Conservation (phyloP, 345 rosid genomes). For the Eucalyptus paniculata region DNA sequence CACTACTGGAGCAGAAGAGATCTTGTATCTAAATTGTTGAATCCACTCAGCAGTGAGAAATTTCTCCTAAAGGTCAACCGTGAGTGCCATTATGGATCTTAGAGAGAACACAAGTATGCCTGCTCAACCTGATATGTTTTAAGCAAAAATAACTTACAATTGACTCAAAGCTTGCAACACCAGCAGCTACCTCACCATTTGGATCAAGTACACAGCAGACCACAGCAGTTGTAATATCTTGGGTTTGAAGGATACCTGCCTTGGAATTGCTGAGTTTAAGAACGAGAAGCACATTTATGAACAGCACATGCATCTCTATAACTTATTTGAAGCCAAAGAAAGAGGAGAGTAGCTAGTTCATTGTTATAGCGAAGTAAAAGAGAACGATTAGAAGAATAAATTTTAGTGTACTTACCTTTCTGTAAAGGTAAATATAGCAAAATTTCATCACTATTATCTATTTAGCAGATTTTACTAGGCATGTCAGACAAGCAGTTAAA, state of each 20-base stretch:
- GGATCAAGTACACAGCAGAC: slow-evolving; percentile 50
- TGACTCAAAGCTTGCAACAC: slow-evolving; percentile 78
- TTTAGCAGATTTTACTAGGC: neutral
- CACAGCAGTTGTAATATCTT: slow-evolving; percentile 54
- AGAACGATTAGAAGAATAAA: neutral
- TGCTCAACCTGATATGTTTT: too few relatives aligned
- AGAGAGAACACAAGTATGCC: too few relatives aligned
- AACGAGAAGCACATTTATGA: neutral
- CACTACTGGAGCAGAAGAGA: too few relatives aligned
- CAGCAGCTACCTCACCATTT: slow-evolving; percentile 67
- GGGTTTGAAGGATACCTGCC: slow-evolving; percentile 55
- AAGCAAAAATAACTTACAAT: slow-evolving; percentile 30
- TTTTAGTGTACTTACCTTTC: neutral
- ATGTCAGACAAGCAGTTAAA: neutral
- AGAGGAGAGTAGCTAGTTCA: neutral
- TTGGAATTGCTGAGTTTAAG: neutral
- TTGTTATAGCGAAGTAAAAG: neutral
- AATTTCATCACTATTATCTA: neutral
- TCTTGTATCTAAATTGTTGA: too few relatives aligned
- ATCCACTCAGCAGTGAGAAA: too few relatives aligned
- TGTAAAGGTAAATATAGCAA: neutral
- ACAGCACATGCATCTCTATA: neutral
- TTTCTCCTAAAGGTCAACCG: too few relatives aligned
- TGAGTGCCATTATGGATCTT: too few relatives aligned
- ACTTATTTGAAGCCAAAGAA: neutral